Evolutionary conservation across 2,329 filamentous ascomycete species (phyloP).

Genomic region (Ustilaginoidea virens): DNA sequence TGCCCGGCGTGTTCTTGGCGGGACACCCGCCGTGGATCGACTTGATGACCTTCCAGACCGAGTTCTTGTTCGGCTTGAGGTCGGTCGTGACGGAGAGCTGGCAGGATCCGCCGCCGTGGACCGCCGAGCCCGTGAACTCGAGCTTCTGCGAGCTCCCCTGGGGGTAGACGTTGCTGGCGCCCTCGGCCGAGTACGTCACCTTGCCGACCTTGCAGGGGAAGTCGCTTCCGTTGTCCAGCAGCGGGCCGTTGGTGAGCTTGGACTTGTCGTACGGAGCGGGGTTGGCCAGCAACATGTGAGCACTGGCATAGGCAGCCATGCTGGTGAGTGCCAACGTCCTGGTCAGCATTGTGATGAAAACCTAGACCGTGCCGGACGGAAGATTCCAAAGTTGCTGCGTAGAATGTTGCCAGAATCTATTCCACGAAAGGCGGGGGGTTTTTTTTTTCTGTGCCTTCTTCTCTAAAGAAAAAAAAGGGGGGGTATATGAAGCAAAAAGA

Average conservation of each 20-base stretch:
- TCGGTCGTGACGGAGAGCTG: conserved; percentile 81
- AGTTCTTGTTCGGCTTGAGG: conserved; percentile 44
- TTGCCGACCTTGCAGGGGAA: conserved; percentile 69
- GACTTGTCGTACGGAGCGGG: conserved; percentile 46
- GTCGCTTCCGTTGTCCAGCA: conserved; percentile 42
- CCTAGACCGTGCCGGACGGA: conserved; percentile 17
- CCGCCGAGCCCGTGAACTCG: conserved; percentile 53
- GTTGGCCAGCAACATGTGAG: conserved; percentile 60
- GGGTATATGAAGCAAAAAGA: too few species aligned
- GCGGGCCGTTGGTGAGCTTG: conserved; percentile 43
- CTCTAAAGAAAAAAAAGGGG: too few species aligned
- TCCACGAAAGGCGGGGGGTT: too few species aligned
- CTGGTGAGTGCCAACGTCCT: conserved; percentile 36
- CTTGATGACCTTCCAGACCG: conserved; percentile 77
- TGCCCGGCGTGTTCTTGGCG: conserved; percentile 37
- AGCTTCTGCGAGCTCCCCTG: conserved; percentile 30
- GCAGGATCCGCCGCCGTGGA: conserved; percentile 85
- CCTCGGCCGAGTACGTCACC: conserved; percentile 28
- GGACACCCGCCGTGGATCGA: conserved; percentile 81
- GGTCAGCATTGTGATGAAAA: conserved; percentile 30
- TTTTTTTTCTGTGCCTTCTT: too few species aligned
- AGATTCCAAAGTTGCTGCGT: conserved; percentile 7
- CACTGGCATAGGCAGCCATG: conserved; percentile 44
- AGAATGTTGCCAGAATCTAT: too few species aligned
- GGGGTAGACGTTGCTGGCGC: conserved; percentile 40